phyloP scores from a whole-genome alignment of 345 rosid species.

The Eucalyptus rudis region DNA sequence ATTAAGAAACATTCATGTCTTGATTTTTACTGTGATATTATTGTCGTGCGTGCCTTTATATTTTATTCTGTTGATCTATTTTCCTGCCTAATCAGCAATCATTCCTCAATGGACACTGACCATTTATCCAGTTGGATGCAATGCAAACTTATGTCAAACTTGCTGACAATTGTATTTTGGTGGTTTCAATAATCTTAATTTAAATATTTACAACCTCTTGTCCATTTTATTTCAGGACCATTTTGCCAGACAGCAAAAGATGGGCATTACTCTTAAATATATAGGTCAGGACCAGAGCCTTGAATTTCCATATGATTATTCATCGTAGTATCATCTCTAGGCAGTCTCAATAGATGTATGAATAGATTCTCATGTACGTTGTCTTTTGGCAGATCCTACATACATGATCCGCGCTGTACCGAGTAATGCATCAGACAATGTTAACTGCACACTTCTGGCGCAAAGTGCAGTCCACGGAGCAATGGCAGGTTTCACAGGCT shows the following conservation, averaged over 20 bases:
- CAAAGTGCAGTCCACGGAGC: constrained; percentile 86
- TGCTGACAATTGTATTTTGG: background rate
- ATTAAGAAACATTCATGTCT: background rate
- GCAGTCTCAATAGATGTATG: background rate
- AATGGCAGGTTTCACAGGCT: constrained; percentile 90
- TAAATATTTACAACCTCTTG: background rate
- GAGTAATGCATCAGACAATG: constrained; percentile 78
- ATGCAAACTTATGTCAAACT: background rate
- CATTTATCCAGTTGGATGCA: background rate
- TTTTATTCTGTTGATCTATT: background rate
- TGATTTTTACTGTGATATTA: background rate
- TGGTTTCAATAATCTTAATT: background rate
- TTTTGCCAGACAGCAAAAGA: constrained; percentile 32
- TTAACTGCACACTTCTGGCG: constrained; percentile 85
- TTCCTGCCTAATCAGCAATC: background rate
- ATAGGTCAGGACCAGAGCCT: constrained; percentile 29
- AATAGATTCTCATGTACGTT: background rate
- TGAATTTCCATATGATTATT: background rate
- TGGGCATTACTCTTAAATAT: constrained; percentile 68
- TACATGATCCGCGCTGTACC: constrained; percentile 88
- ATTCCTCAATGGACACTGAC: background rate
- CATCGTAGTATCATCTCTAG: background rate
- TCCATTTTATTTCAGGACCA: constrained; percentile 23
- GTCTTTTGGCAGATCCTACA: constrained; percentile 59
- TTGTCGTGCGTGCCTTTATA: background rate